Evolutionary conservation across 768 basidiomycete species (phyloP).

Genomic region (Aureoboletus auriporus): DNA sequence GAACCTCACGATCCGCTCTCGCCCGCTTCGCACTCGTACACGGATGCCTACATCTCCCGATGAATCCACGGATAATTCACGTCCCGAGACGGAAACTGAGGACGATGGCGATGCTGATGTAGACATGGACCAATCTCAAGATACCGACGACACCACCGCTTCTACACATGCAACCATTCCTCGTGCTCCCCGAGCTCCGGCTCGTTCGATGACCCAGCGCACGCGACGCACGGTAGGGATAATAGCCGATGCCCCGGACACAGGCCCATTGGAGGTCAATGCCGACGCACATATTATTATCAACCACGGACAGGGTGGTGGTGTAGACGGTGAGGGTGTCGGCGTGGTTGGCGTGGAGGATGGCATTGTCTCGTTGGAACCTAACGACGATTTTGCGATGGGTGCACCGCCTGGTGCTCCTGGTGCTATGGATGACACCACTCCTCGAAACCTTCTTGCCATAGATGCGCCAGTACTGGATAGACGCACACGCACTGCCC

Average conservation of each 20-base stretch:
- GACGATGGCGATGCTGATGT: slow-evolving; percentile 61
- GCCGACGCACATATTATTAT: slow-evolving; percentile 51
- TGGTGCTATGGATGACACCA: slow-evolving; percentile 56
- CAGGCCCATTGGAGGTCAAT: slow-evolving; percentile 37
- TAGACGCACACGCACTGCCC: slow-evolving; percentile 37
- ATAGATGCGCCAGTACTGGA: slow-evolving; percentile 25
- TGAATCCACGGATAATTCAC: slow-evolving; percentile 46
- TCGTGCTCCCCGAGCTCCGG: slow-evolving; percentile 23
- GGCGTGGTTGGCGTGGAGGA: slow-evolving; percentile 56
- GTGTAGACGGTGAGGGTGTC: slow-evolving; percentile 40
- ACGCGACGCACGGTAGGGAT: slow-evolving; percentile 46
- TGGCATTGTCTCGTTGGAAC: slow-evolving; percentile 70
- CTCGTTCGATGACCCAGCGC: slow-evolving; percentile 33
- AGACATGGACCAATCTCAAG: slow-evolving; percentile 44
- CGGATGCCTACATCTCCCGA: slow-evolving; percentile 37
- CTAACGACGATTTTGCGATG: slow-evolving; percentile 88
- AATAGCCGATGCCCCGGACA: slow-evolving; percentile 35
- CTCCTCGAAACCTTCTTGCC: slow-evolving; percentile 25
- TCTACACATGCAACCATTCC: slow-evolving; percentile 29
- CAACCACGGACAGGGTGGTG: slow-evolving; percentile 40
- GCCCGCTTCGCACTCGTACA: slow-evolving; percentile 28
- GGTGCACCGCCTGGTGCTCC: slow-evolving; percentile 91
- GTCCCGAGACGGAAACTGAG: slow-evolving; percentile 75
- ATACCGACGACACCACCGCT: slow-evolving; percentile 29
- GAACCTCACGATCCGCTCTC: slow-evolving; percentile 25